Evolutionary conservation across 805 yeast species (phyloP).

Genomic region (Hanseniaspora meyeri): DNA sequence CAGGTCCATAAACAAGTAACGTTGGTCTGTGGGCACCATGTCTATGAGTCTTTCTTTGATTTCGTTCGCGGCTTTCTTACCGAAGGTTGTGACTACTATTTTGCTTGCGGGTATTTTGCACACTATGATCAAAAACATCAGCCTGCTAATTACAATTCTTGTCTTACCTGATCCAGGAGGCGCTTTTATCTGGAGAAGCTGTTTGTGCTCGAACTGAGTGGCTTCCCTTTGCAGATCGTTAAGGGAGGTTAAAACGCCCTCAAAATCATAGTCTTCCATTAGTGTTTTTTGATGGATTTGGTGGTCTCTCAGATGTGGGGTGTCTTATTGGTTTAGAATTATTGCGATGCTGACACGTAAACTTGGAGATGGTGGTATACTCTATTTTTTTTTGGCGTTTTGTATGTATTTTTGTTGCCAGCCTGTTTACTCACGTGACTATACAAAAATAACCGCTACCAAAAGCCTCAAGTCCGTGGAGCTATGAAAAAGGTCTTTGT

Average conservation of each 20-base stretch:
- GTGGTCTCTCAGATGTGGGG: too few species aligned
- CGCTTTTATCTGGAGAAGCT: slow-evolving; percentile 43
- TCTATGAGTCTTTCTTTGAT: slow-evolving; percentile 50
- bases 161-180: slow-evolving; percentile 75
- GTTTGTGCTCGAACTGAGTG: slow-evolving; percentile 31
- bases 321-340: neutral
- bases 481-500: too few species aligned
- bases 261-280: neutral
- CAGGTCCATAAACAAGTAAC: slow-evolving; percentile 27
- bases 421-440: too few species aligned
- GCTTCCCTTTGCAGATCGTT: slow-evolving; percentile 37
- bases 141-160: slow-evolving; percentile 65
- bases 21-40: slow-evolving; percentile 24
- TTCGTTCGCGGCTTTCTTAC: slow-evolving; percentile 84
- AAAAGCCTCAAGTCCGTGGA: too few species aligned
- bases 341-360: too few species aligned
- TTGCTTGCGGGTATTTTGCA: slow-evolving; percentile 44
- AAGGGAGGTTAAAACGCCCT: slow-evolving; percentile 15
- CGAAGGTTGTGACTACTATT: slow-evolving; percentile 80
- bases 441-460: too few species aligned
- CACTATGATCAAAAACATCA: slow-evolving; percentile 50
- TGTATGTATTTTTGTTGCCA: too few species aligned
- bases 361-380: too few species aligned
- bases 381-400: too few species aligned
- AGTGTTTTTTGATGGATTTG: neutral